phyloP scores from a whole-genome alignment of 352 stramenopile genomes.

The Phytophthora macrochlamydospora region DNA sequence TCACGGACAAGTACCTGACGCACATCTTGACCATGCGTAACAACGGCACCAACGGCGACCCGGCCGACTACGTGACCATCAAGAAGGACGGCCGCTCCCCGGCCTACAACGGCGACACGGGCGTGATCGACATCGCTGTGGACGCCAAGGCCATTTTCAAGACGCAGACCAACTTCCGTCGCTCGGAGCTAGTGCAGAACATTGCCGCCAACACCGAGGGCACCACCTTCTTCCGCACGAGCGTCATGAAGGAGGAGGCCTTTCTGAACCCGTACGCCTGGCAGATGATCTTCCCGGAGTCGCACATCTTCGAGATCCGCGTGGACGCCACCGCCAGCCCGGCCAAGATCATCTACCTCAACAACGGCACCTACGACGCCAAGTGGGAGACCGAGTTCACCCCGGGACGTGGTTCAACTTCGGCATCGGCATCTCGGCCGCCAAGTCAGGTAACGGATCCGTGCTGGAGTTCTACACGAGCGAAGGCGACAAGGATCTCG shows the following conservation, averaged over 20 bases:
- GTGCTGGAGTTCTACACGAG: conserved; percentile 60
- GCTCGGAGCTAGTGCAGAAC: conserved; percentile 67
- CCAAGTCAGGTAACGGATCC: conserved; percentile 20
- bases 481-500: conserved; percentile 39
- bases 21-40: conserved; percentile 70
- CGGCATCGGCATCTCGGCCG: conserved; percentile 45
- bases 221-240: conserved; percentile 64
- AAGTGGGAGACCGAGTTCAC: conserved; percentile 59
- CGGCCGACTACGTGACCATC: conserved; percentile 54
- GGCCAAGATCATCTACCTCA: conserved; percentile 58
- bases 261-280: conserved; percentile 61
- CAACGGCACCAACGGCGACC: conserved; percentile 35
- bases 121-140: conserved; percentile 55
- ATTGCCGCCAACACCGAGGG: conserved; percentile 33
- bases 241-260: conserved; percentile 49
- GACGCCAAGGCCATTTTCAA: conserved; percentile 57
- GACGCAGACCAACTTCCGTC: conserved; percentile 52
- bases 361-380: conserved; percentile 44
- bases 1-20: conserved; percentile 62
- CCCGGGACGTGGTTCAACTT: conserved; percentile 72
- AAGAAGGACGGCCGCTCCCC: conserved; percentile 43
- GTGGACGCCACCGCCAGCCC: conserved; percentile 47
- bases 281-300: conserved; percentile 67
- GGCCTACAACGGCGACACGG: conserved; percentile 57
- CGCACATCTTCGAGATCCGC: conserved; percentile 61